phyloP scores from a whole-genome alignment of 148 eudicot genomes.

The Rheum nobile region DNA sequence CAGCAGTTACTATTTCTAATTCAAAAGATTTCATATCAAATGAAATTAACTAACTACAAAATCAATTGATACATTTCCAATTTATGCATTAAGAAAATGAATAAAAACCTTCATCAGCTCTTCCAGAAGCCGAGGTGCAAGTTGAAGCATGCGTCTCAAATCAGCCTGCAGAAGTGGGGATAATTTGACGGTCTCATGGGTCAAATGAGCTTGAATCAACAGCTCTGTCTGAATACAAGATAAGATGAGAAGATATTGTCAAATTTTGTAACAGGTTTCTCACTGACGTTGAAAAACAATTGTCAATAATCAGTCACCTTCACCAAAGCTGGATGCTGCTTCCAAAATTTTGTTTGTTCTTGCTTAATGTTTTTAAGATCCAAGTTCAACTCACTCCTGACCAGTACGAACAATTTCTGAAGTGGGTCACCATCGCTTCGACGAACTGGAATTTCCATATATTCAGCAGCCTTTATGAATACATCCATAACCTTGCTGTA shows the following conservation, averaged over 20 bases:
- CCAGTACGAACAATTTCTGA: slow-evolving; percentile 64
- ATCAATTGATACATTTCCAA: neutral
- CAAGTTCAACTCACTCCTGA: slow-evolving; percentile 83
- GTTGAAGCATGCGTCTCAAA: slow-evolving; percentile 21
- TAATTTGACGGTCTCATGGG: slow-evolving; percentile 41
- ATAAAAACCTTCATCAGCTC: slow-evolving; percentile 32
- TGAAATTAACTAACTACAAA: neutral
- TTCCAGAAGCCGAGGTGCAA: slow-evolving; percentile 27
- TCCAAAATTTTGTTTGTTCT: slow-evolving; percentile 96
- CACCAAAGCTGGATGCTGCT: slow-evolving; percentile 91
- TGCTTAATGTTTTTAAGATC: slow-evolving; percentile 83
- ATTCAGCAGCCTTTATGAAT: slow-evolving; percentile 85
- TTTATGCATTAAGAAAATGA: neutral
- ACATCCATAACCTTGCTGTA: slow-evolving; percentile 92
- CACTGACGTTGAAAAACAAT: neutral
- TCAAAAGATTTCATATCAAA: neutral
- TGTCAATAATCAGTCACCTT: slow-evolving; percentile 44
- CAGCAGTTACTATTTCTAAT: neutral
- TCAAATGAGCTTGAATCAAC: slow-evolving; percentile 83
- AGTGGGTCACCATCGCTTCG: slow-evolving; percentile 80
- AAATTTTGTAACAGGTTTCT: neutral
- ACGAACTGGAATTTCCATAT: slow-evolving; percentile 83
- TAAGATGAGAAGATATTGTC: neutral
- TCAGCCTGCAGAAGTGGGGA: slow-evolving; percentile 16
- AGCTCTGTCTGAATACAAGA: slow-evolving; percentile 53